Conservation (phyloP, 148 eudicot genomes). For the Camellia granthamiana region DNA sequence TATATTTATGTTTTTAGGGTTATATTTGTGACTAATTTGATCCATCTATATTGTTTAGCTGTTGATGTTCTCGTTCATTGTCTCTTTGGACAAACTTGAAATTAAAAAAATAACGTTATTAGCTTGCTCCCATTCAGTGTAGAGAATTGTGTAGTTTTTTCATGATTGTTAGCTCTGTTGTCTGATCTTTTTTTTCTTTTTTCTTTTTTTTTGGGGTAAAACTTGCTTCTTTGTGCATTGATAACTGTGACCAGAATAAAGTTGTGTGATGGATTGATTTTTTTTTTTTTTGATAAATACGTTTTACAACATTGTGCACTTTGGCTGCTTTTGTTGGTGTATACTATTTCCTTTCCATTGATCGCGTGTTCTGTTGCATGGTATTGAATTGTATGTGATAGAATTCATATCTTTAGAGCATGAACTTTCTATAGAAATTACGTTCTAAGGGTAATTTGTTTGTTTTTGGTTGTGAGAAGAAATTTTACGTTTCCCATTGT, state of each 20-base stretch:
- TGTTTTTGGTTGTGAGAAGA: too few species aligned
- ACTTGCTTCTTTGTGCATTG: background rate
- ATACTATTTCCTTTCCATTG: background rate
- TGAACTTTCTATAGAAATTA: too few species aligned
- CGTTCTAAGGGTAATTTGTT: too few species aligned
- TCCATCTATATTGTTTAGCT: slow-evolving; percentile 19
- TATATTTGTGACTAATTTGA: slow-evolving; percentile 6
- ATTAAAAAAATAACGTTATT: background rate
- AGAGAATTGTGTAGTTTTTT: background rate
- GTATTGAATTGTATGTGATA: too few species aligned
- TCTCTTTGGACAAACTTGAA: slow-evolving; percentile 18
- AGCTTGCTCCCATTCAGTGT: background rate
- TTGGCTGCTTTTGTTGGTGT: background rate
- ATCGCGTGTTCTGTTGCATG: background rate
- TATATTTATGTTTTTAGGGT: background rate
- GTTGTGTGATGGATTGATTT: background rate
- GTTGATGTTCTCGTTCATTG: slow-evolving; percentile 18
- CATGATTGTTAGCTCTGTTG: background rate
- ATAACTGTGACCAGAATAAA: background rate
- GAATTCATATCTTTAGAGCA: too few species aligned
- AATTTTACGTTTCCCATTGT: background rate
- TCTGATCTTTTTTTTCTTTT: too few species aligned
- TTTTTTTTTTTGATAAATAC: too few species aligned
- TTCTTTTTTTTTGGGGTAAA: too few species aligned
- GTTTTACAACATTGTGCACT: too few species aligned